Evolutionary conservation across 495 filamentous ascomycete genomes (phyloP).

Genomic region (Penicillium soppii): DNA sequence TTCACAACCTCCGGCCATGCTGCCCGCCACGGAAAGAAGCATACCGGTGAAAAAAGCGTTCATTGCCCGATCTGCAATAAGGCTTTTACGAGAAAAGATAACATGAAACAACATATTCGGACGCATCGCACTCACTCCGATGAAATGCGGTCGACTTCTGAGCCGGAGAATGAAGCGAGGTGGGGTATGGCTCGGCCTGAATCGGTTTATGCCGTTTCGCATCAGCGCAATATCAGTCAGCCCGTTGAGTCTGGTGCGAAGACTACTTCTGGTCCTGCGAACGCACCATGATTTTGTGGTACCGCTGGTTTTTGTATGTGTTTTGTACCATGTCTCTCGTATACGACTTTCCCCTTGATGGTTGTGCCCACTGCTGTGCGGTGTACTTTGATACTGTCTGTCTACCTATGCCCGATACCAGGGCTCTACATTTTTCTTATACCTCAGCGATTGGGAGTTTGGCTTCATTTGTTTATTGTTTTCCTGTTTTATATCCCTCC

Average conservation of each 20-base stretch:
- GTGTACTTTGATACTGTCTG: constrained; percentile 6
- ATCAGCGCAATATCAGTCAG: constrained; percentile 29
- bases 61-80: constrained; percentile 88
- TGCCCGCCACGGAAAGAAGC: constrained; percentile 94
- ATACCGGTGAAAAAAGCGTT: constrained; percentile 93
- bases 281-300: background rate
- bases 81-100: constrained; percentile 93
- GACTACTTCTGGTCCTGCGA: constrained; percentile 6
- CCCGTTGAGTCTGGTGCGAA: constrained; percentile 15
- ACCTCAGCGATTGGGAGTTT: background rate
- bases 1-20: constrained; percentile 97
- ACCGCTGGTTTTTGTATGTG: no score
- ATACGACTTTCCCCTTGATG: background rate
- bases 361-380: constrained; percentile 17
- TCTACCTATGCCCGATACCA: background rate
- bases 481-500: constrained; percentile 17
- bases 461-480: constrained; percentile 7
- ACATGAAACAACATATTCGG: constrained; percentile 96
- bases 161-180: constrained; percentile 24
- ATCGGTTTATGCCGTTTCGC: constrained; percentile 12
- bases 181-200: constrained; percentile 17
- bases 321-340: background rate
- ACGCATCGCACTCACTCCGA: constrained; percentile 63
- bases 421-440: background rate
- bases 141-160: constrained; percentile 32